Evolutionary conservation across 2,329 filamentous ascomycete species (phyloP).

Genomic region (Didymella arachidicola): DNA sequence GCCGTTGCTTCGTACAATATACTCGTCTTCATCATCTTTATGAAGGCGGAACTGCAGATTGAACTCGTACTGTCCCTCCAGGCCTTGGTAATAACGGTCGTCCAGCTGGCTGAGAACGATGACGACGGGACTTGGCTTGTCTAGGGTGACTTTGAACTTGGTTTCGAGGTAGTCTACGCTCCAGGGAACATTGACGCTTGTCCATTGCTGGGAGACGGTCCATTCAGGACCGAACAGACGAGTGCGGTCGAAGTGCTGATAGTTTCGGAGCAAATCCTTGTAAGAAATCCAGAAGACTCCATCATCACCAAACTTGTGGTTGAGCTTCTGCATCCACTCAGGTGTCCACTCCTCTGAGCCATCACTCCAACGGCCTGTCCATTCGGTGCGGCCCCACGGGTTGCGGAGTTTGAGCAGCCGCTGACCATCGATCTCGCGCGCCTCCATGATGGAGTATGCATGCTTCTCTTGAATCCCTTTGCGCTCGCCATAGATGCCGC

Average conservation of each 20-base stretch:
- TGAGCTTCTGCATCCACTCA: constrained; percentile 76
- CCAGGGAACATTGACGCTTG: constrained; percentile 66
- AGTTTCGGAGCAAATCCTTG: constrained; percentile 64
- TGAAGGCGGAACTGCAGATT: constrained; percentile 66
- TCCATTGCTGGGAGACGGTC: constrained; percentile 69
- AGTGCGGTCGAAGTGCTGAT: constrained; percentile 67
- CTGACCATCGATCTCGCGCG: constrained; percentile 66
- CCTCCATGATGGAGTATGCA: constrained; percentile 67
- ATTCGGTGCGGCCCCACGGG: constrained; percentile 82
- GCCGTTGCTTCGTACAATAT: constrained; percentile 64
- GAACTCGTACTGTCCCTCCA: constrained; percentile 65
- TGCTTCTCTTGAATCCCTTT: constrained; percentile 58
- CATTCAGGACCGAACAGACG: constrained; percentile 67
- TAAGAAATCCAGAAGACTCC: constrained; percentile 71
- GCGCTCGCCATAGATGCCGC: constrained; percentile 67
- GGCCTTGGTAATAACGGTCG: constrained; percentile 65
- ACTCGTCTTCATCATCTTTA: constrained; percentile 66
- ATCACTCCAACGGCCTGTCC: constrained; percentile 83
- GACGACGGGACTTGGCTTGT: constrained; percentile 61
- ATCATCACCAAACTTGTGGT: constrained; percentile 79
- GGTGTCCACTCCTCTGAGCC: constrained; percentile 86
- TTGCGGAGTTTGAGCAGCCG: constrained; percentile 64
- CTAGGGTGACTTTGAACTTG: constrained; percentile 64
- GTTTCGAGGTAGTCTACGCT: constrained; percentile 67
- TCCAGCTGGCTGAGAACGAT: constrained; percentile 68